Evolutionary conservation across 2,329 filamentous ascomycete species (phyloP).

Genomic region (Thermoascus crustaceus): DNA sequence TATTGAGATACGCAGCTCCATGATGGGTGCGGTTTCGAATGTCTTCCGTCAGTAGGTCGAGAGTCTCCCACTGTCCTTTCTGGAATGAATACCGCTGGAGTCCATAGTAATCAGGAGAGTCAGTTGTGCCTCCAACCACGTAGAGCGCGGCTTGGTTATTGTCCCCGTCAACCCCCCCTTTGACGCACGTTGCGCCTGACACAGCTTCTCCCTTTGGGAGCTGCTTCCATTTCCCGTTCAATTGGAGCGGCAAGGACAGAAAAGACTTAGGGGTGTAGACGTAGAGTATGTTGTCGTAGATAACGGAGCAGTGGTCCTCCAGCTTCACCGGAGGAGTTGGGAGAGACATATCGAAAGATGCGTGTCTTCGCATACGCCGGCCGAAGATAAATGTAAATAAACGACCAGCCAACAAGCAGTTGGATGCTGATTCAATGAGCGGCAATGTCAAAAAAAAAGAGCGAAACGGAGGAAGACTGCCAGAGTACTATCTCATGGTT

Average conservation of each 20-base stretch:
- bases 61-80: slow-evolving; percentile 50
- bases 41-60: slow-evolving; percentile 43
- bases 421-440: slow-evolving; percentile 3
- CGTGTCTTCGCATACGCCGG: slow-evolving; percentile 20
- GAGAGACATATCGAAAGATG: slow-evolving; percentile 53
- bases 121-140: slow-evolving; percentile 67
- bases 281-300: slow-evolving; percentile 76
- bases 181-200: slow-evolving; percentile 68
- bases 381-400: slow-evolving; percentile 17
- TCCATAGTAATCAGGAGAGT: slow-evolving; percentile 56
- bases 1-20: slow-evolving; percentile 64
- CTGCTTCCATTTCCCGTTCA: slow-evolving; percentile 63
- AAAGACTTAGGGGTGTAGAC: slow-evolving; percentile 70
- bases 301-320: slow-evolving; percentile 70
- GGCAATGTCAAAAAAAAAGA: slow-evolving; percentile 12
- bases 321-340: slow-evolving; percentile 63
- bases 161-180: slow-evolving; percentile 53
- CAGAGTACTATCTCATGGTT: slow-evolving; percentile 31
- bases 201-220: slow-evolving; percentile 61
- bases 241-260: slow-evolving; percentile 59
- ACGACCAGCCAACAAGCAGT: background rate
- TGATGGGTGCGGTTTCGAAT: slow-evolving; percentile 67
- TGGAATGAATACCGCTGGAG: slow-evolving; percentile 61
- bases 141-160: slow-evolving; percentile 58
- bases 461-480: slow-evolving; percentile 18